Evolutionary conservation across 2,329 filamentous ascomycete species (phyloP).

Genomic region (Verticillium zaregamsianum): DNA sequence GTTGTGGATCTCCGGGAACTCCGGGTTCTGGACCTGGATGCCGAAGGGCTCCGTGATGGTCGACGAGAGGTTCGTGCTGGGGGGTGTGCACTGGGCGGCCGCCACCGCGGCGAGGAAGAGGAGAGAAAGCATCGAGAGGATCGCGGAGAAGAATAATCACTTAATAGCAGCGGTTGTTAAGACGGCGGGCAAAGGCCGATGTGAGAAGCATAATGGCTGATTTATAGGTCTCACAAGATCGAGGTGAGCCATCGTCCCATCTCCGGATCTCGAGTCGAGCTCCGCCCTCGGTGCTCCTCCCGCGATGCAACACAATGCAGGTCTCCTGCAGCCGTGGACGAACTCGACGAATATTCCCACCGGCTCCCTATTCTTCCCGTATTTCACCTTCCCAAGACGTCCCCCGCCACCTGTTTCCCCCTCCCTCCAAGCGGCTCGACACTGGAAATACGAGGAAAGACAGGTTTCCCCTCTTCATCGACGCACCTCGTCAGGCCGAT

Average conservation of each 20-base stretch:
- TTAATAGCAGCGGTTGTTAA: too few relatives aligned
- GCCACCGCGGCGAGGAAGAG: constrained; percentile 15
- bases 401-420: neutral
- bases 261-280: too few relatives aligned
- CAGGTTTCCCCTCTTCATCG: neutral
- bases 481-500: neutral
- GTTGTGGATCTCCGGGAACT: constrained; percentile 29
- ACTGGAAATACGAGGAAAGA: neutral
- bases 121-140: neutral
- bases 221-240: too few relatives aligned
- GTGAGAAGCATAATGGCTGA: too few relatives aligned
- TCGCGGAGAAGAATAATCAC: neutral
- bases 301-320: neutral
- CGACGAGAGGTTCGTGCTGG: constrained; percentile 20
- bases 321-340: neutral
- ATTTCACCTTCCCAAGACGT: neutral
- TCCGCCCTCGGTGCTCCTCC: too few relatives aligned
- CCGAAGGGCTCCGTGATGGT: constrained; percentile 29
- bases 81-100: constrained; percentile 25
- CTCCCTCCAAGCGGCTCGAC: neutral
- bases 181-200: neutral
- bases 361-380: neutral
- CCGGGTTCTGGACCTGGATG: constrained; percentile 32
- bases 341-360: too few relatives aligned
- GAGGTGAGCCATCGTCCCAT: too few relatives aligned